Conservation (phyloP, 495 filamentous ascomycete species). For the Glutinoglossum americanum region DNA sequence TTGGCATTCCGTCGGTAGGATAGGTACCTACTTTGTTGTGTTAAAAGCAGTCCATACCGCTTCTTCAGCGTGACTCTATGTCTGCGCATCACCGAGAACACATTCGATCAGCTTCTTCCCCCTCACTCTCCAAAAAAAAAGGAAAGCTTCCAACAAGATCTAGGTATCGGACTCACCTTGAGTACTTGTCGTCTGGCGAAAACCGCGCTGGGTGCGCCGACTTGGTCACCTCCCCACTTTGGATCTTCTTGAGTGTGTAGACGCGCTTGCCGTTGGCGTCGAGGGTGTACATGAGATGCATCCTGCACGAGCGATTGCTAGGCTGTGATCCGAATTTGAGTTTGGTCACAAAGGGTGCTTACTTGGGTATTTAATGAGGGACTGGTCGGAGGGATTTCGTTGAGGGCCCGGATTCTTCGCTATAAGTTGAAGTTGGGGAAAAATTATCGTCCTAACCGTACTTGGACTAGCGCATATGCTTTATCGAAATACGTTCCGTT, state of each 20-base stretch:
- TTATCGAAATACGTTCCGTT: too few relatives aligned
- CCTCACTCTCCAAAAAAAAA: not conserved
- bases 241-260: slow-evolving; percentile 78
- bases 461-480: too few relatives aligned
- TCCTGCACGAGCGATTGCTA: slow-evolving; percentile 15
- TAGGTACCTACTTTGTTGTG: slow-evolving; percentile 59
- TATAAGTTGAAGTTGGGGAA: too few relatives aligned
- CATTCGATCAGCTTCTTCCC: slow-evolving; percentile 7
- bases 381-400: too few relatives aligned
- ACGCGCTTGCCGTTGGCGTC: slow-evolving; percentile 55
- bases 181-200: slow-evolving; percentile 95
- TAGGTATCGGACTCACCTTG: slow-evolving; percentile 45
- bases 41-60: slow-evolving; percentile 69
- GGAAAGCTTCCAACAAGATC: too few relatives aligned
- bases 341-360: not conserved
- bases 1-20: not conserved
- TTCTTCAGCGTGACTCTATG: slow-evolving; percentile 86
- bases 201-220: slow-evolving; percentile 92
- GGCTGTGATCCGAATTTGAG: not conserved
- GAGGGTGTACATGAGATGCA: slow-evolving; percentile 80
- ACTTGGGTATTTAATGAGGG: not conserved
- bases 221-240: slow-evolving; percentile 65
- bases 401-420: too few relatives aligned
- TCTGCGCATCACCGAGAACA: slow-evolving; percentile 18
- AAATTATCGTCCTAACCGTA: too few relatives aligned